Percentiles rank a stretch among this genome's conserved stretches.
phyloP scores from a whole-genome alignment of 257 asterid genomes.

The Solanum rostratum region DNA sequence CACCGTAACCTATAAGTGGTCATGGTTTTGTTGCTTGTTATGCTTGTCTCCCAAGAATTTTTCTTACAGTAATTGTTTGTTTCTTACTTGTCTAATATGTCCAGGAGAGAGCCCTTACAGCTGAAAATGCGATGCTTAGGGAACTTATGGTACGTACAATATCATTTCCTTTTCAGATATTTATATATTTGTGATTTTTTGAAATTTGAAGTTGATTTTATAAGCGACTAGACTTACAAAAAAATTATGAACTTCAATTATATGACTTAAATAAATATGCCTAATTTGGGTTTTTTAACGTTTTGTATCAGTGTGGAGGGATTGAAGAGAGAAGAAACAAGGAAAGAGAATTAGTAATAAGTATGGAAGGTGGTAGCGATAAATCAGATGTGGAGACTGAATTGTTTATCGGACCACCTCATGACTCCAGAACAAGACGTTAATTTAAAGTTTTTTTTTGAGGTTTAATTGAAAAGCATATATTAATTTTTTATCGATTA shows the following conservation, averaged over 20 bases:
- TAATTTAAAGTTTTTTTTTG: too few species aligned
- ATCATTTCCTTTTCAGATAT: neutral
- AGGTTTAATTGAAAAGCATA: neutral
- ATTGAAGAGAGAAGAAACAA: constrained; percentile 6
- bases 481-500: neutral
- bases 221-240: too few species aligned
- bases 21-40: neutral
- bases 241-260: too few species aligned
- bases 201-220: too few species aligned
- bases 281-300: neutral
- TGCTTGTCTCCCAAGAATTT: neutral
- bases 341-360: constrained; percentile 1
- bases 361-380: constrained; percentile 47
- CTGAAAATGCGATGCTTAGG: constrained; percentile 57
- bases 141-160: constrained; percentile 54
- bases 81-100: neutral
- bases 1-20: neutral
- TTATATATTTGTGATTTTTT: too few species aligned
- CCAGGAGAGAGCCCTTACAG: constrained; percentile 67
- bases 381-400: constrained; percentile 84
- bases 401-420: constrained; percentile 66
- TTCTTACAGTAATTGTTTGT: neutral
- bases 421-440: constrained; percentile 39
- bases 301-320: constrained; percentile 30
- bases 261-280: neutral